phyloP scores from a whole-genome alignment of 2,329 filamentous ascomycete species.

The Dothidotthia symphoricarpi region DNA sequence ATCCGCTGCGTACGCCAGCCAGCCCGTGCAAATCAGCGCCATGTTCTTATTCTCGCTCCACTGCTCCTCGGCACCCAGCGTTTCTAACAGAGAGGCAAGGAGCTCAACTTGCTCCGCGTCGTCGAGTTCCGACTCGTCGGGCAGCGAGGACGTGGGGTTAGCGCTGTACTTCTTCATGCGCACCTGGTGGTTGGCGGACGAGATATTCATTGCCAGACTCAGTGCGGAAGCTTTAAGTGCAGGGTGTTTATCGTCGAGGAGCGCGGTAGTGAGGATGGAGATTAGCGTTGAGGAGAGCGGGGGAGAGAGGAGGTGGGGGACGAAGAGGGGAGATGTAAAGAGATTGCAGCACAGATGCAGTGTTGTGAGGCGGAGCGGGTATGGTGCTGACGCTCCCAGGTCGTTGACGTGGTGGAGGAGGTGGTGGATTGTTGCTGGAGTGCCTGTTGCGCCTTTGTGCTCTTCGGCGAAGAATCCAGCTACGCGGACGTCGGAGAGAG shows the following conservation, averaged over 20 bases:
- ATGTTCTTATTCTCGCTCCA: constrained; percentile 71
- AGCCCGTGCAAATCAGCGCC: constrained; percentile 71
- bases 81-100: constrained; percentile 76
- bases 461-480: constrained; percentile 84
- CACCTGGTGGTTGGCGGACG: constrained; percentile 65
- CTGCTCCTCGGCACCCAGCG: constrained; percentile 54
- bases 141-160: constrained; percentile 13
- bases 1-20: constrained; percentile 69
- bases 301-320: constrained; percentile 58
- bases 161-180: constrained; percentile 55
- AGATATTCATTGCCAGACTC: constrained; percentile 79
- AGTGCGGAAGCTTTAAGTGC: constrained; percentile 79
- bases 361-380: constrained; percentile 78
- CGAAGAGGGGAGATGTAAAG: constrained; percentile 72
- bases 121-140: constrained; percentile 48
- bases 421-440: constrained; percentile 54
- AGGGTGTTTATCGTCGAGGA: constrained; percentile 72
- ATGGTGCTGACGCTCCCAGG: constrained; percentile 60
- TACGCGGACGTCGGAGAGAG: constrained; percentile 73
- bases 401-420: constrained; percentile 57
- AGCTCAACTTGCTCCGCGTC: constrained; percentile 77
- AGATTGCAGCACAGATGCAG: constrained; percentile 83
- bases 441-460: constrained; percentile 50
- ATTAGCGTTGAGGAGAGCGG: constrained; percentile 56
- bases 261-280: constrained; percentile 71